These are phyloP conservation scores for Kwoniella pini DNA, from an alignment of 768 basidiomycete genomes.

Conservation along the genomic window DNA sequence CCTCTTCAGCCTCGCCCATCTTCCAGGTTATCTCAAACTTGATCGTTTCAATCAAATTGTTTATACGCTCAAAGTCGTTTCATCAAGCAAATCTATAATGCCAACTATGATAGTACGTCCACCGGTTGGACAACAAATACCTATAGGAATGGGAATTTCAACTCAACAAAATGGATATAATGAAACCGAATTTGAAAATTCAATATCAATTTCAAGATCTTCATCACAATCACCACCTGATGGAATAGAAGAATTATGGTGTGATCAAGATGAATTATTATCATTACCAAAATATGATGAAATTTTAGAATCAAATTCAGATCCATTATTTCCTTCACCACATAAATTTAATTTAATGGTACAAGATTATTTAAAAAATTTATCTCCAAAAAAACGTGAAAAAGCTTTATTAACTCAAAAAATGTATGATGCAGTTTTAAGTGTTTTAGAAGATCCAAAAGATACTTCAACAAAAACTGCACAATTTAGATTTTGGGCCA, in stretches of 20 bases:
- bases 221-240: conserved; percentile 12
- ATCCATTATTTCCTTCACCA: conserved; percentile 61
- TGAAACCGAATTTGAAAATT: conserved; percentile 6
- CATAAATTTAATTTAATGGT: conserved; percentile 66
- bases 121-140: conserved; percentile 9
- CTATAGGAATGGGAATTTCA: background rate
- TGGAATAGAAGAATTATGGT: conserved; percentile 11
- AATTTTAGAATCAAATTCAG: conserved; percentile 5
- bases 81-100: no score
- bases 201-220: conserved; percentile 8
- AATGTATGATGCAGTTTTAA: conserved; percentile 73
- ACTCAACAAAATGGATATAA: background rate
- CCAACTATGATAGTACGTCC: conserved; percentile 8
- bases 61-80: no score
- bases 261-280: conserved; percentile 16
- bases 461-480: conserved; percentile 60
- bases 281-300: conserved; percentile 17
- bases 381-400: conserved; percentile 63
- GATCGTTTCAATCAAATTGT: no score
- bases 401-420: conserved; percentile 73
- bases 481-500: conserved; percentile 79
- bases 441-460: conserved; percentile 64
- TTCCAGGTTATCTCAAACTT: background rate
- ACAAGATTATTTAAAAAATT: conserved; percentile 62
- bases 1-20: background rate